phyloP scores from a whole-genome alignment of 2,329 filamentous ascomycete species.

The Polychaeton citri region DNA sequence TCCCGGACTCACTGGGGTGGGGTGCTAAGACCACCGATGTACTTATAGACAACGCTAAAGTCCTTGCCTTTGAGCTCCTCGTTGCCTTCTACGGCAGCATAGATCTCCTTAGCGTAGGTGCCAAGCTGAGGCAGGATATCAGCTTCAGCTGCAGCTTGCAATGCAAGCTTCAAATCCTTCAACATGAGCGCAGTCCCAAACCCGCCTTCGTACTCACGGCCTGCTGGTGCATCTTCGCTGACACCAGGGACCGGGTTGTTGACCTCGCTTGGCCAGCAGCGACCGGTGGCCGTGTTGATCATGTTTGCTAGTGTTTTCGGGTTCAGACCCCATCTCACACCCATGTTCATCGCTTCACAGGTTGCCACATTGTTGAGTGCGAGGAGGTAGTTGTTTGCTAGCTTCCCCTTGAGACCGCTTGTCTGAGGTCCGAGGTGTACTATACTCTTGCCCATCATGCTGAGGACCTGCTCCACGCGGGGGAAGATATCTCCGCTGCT shows the following conservation, averaged over 20 bases:
- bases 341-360: conserved; percentile 54
- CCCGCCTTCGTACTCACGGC: conserved; percentile 50
- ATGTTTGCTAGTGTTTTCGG: conserved; percentile 61
- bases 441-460: conserved; percentile 74
- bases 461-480: conserved; percentile 54
- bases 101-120: conserved; percentile 31
- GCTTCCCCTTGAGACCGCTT: conserved; percentile 75
- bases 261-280: conserved; percentile 87
- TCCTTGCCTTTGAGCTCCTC: conserved; percentile 35
- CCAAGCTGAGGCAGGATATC: conserved; percentile 33
- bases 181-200: conserved; percentile 38
- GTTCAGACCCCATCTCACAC: conserved; percentile 49
- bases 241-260: conserved; percentile 93
- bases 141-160: conserved; percentile 32
- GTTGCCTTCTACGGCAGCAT: conserved; percentile 30
- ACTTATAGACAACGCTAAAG: conserved; percentile 38
- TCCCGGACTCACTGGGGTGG: too few relatives aligned
- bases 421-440: conserved; percentile 78
- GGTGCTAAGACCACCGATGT: conserved; percentile 25
- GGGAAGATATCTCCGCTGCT: conserved; percentile 47
- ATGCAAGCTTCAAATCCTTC: conserved; percentile 36
- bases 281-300: conserved; percentile 88
- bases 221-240: conserved; percentile 60
- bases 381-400: conserved; percentile 94
- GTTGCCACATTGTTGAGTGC: conserved; percentile 79